Evolutionary conservation across 768 basidiomycete genomes (phyloP), one percentile per base, ranked within the genome.

Genomic region (Tulasnella sp.): DNA sequence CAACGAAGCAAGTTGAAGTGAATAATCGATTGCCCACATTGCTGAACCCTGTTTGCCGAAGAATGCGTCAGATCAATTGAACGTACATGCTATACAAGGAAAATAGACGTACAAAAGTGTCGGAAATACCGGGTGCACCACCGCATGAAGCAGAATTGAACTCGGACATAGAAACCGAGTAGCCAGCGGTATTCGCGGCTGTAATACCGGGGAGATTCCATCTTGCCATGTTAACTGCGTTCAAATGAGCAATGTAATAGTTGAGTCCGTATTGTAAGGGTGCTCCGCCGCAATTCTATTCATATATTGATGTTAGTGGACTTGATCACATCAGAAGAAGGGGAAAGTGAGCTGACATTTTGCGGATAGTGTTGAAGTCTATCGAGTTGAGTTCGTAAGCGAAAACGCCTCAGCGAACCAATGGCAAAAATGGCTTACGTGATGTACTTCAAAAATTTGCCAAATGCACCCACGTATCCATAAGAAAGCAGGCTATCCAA

Each of bases 361-460:
- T 53, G 56, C 16, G 56, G 56, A 33, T 57, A 57, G 25, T 57
- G 54, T 33, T 57, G 56, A 16, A 54, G 22, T 19, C 55, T 57
- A 15, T 43, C 19, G 16, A 40, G 3, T 3, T 1, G n/a, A n/a
- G n/a, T n/a, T n/a, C n/a, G n/a, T n/a, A 48, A 53, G 19, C 6
- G 45, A 31, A 53, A 20, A 22, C 2, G 2, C 4, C 2, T 5
- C 13, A 9, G 22, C 20, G 28, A 40, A 24, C 2, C 12, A 16
- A 8, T 9, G 54, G 10, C 25, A 8, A 15, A 13, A 20, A 5
- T 28, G 12, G 27, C 49, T 39, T 29, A 55, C 43, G 52, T 53
- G 20, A 53, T n/a, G 35, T 55, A 55, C 31, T 55, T 55, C 5
- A 55, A 40, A 27, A 2, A 40, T 27, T 28, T 20, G 6, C 32